Base-by-base conservation (phyloP, 352 stramenopile species). In the Globisporangium middletonii region DNA sequence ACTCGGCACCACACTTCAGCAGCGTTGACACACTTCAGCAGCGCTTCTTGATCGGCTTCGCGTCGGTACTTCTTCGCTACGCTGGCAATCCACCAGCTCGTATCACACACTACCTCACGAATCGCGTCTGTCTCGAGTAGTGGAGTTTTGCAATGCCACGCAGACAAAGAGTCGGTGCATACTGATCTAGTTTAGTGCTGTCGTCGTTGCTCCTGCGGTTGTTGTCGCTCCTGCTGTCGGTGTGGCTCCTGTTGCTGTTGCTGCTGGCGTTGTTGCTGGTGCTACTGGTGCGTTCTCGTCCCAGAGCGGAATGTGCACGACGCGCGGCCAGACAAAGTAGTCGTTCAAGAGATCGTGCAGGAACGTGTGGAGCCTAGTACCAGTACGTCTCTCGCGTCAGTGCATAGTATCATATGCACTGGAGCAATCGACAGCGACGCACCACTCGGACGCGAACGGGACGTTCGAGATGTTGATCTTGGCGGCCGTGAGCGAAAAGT, bases 391-490 rank as follows among this genome's bases (percentile, higher is more conserved):
- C 12, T 38, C 15, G 30, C n/a, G n/a, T 11, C 9, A 48, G 5
- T 6, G 18, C 7, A 12, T 19, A 13, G 11, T 3, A 0, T 8
- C 13, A 18, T 28, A 30, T 0, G 1, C 16, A 45, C 30, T 44
- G 0, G 26, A 23, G 5, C 6, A 19, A 28, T 26, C 19, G 35
- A 38, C 6, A 64, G 44, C n/a, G 54, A 55, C 42, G 41, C 43
- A 92, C 82, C 79, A 92, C 50, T 92, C 79, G 15, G 82, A 92
- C 18, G 81, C 79, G 64, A 89, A 92, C 11, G 82, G 79, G 28
- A 92, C 79, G 62, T 88, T 89, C 33, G 79, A 71, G 54, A 89
- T 75, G 73, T 89, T 89, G 77, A 92, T 92, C 62, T 89, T 92
- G 58, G 82, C 82, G 15, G 82, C 82, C 0, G 75, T 92, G 52